A percentile compares a stretch with the other conserved stretches of the same genome.
phyloP scores from a whole-genome alignment of 805 yeast genomes.

The Scheffersomyces ergatensis region DNA sequence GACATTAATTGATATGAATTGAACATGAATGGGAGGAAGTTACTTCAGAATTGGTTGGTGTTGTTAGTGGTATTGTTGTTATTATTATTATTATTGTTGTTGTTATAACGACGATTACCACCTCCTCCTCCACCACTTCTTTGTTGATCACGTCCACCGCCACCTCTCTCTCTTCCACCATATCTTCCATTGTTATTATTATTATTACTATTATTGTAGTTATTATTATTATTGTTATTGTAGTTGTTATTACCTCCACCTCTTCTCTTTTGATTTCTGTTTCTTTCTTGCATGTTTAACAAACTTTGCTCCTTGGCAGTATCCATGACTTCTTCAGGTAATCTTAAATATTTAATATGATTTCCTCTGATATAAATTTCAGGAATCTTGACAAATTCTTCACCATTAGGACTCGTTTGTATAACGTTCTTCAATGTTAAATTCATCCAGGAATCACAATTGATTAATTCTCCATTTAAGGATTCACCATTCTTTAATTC shows the following conservation, averaged over 20 bases:
- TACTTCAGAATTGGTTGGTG: background rate
- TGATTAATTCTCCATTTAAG: constrained; percentile 75
- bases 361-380: constrained; percentile 84
- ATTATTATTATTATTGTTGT: background rate
- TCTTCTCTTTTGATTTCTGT: constrained; percentile 43
- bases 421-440: constrained; percentile 76
- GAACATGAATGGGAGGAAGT: background rate
- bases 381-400: constrained; percentile 57
- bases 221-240: constrained; percentile 16
- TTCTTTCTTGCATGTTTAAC: constrained; percentile 48
- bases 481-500: constrained; percentile 93
- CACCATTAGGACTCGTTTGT: constrained; percentile 62
- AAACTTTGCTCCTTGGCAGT: constrained; percentile 66
- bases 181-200: constrained; percentile 13
- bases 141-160: constrained; percentile 6
- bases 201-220: constrained; percentile 12
- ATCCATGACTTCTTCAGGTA: constrained; percentile 73
- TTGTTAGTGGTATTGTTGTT: background rate
- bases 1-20: background rate
- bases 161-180: constrained; percentile 3
- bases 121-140: constrained; percentile 6
- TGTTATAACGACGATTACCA: constrained; percentile 10
- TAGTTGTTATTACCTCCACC: constrained; percentile 18
- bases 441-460: constrained; percentile 96
- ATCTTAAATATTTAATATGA: constrained; percentile 73